A percentile compares a stretch with the other conserved stretches of the same genome.
phyloP scores from a whole-genome alignment of 345 rosid genomes.

The Lumnitzera racemosa region DNA sequence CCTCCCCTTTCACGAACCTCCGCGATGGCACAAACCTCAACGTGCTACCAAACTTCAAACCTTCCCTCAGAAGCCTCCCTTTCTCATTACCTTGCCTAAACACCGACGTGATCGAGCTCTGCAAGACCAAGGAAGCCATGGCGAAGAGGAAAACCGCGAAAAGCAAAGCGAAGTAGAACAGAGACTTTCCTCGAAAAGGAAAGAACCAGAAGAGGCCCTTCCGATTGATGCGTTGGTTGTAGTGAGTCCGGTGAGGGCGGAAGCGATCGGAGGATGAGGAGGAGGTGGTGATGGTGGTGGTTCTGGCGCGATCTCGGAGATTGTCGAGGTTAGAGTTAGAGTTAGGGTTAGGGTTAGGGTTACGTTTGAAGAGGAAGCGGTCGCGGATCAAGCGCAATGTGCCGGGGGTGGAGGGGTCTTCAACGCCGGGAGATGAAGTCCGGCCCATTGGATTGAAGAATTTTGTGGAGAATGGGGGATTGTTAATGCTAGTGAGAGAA shows the following conservation, averaged over 20 bases:
- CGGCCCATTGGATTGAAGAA: conserved; percentile 4
- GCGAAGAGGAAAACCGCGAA: conserved; percentile 64
- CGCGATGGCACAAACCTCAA: conserved; percentile 54
- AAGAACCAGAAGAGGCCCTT: conserved; percentile 43
- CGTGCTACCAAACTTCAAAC: conserved; percentile 48
- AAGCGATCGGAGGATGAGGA: conserved; percentile 26
- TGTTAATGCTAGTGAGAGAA: neutral
- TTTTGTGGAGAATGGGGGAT: too few relatives aligned
- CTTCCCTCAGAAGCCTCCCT: conserved; percentile 28
- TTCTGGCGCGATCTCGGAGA: conserved; percentile 32
- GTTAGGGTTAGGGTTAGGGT: conserved; percentile 29
- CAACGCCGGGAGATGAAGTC: conserved; percentile 5
- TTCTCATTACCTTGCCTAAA: conserved; percentile 46
- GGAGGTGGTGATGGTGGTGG: conserved; percentile 11
- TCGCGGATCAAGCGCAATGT: conserved; percentile 44
- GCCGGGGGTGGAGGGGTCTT: conserved; percentile 13
- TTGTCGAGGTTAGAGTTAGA: conserved; percentile 21
- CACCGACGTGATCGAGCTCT: conserved; percentile 61
- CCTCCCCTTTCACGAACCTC: conserved; percentile 30
- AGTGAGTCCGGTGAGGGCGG: conserved; percentile 28
- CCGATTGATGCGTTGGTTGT: conserved; percentile 33
- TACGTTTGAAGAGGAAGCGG: conserved; percentile 57
- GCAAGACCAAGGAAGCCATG: conserved; percentile 65
- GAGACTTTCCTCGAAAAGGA: conserved; percentile 52
- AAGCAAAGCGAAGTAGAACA: conserved; percentile 49